Evolutionary conservation across 2,329 filamentous ascomycete genomes (phyloP).

Genomic region (Hansfordia pulvinata): DNA sequence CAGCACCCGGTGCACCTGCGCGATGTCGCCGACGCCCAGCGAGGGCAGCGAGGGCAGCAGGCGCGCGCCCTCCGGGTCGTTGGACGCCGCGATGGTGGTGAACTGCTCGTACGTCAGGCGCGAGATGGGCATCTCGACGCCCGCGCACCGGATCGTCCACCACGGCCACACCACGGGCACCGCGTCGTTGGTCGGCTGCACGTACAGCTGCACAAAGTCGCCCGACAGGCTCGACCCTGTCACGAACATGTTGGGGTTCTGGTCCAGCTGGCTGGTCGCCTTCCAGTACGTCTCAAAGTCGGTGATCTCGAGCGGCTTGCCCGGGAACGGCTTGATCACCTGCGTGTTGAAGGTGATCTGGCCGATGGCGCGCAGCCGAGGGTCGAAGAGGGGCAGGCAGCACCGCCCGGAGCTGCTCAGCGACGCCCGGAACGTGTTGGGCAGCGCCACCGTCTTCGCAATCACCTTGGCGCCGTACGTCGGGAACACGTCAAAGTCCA

Average conservation of each 20-base stretch:
- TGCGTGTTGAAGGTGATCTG: conserved; percentile 91
- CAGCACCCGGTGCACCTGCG: conserved; percentile 58
- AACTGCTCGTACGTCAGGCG: conserved; percentile 67
- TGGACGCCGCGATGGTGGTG: conserved; percentile 31
- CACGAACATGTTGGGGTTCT: conserved; percentile 73
- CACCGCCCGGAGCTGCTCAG: conserved; percentile 66
- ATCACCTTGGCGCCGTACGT: conserved; percentile 97
- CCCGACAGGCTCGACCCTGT: conserved; percentile 91
- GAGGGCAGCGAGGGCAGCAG: conserved; percentile 27
- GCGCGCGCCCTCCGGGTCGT: conserved; percentile 25
- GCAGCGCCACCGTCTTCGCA: conserved; percentile 84
- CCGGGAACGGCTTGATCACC: conserved; percentile 90
- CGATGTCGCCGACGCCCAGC: conserved; percentile 39
- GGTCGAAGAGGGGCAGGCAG: conserved; percentile 84
- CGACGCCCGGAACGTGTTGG: conserved; percentile 68
- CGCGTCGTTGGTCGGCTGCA: conserved; percentile 82
- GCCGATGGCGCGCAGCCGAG: conserved; percentile 79
- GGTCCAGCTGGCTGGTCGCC: conserved; percentile 83
- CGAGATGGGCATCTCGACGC: conserved; percentile 69
- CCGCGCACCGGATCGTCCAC: conserved; percentile 66
- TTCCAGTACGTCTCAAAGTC: conserved; percentile 99
- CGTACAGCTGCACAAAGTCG: conserved; percentile 85
- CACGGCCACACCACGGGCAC: conserved; percentile 77
- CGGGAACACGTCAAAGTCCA: conserved; percentile 96
- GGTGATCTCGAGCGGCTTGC: conserved; percentile 86